These are phyloP conservation scores for Vigna hirtella DNA, from an alignment of 306 rosid species.

Conservation along the genomic window DNA sequence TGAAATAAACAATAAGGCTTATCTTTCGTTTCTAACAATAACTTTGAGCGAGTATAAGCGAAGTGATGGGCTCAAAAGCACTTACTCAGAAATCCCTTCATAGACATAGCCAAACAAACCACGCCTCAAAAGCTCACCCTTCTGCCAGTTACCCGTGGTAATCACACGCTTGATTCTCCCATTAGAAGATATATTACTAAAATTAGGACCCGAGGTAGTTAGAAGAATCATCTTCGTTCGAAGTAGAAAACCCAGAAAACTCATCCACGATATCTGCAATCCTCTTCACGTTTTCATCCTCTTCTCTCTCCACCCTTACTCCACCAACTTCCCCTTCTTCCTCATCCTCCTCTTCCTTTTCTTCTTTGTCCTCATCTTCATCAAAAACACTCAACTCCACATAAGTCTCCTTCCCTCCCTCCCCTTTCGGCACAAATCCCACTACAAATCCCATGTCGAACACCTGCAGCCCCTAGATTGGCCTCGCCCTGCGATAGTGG, in stretches of 20 bases:
- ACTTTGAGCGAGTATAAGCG: conserved; percentile 9
- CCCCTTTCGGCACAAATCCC: conserved; percentile 60
- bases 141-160: conserved; percentile 57
- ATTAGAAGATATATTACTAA: conserved; percentile 71
- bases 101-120: conserved; percentile 94
- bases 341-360: conserved; percentile 27
- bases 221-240: conserved; percentile 82
- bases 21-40: background rate
- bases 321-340: conserved; percentile 17
- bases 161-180: conserved; percentile 62
- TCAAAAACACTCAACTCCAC: conserved; percentile 37
- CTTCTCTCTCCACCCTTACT: conserved; percentile 27
- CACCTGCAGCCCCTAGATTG: background rate
- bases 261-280: conserved; percentile 40
- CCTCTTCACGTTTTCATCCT: conserved; percentile 42
- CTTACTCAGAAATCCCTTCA: conserved; percentile 90
- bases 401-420: conserved; percentile 15
- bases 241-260: conserved; percentile 62
- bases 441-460: conserved; percentile 79
- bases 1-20: background rate
- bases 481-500: no score
- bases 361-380: conserved; percentile 20
- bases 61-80: conserved; percentile 42
- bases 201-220: conserved; percentile 65
- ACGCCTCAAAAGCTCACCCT: conserved; percentile 85